Base-by-base conservation (phyloP, 164 flowering plant species). In the Malania oleifera region DNA sequence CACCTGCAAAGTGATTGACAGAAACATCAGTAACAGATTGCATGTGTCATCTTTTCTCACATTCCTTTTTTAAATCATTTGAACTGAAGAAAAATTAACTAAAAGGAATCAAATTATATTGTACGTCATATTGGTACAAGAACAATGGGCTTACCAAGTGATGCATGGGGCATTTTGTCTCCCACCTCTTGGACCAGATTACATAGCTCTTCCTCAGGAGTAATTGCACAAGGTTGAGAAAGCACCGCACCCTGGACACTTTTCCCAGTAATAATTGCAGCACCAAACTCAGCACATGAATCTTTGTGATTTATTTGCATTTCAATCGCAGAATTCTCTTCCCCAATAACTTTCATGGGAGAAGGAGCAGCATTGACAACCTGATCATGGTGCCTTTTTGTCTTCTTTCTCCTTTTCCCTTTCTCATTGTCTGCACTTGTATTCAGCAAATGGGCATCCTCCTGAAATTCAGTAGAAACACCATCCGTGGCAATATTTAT, bases 371-470 rank as follows among this genome's bases (percentile, higher is more conserved):
- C 52, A 48, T 61, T 47, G 19, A 25, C 58, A 22, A 35, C 64
- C 56, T 57, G 52, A 52, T 45, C 47, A 34, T 4, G 34, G 35
- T 17, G 5, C 19, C 15, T 50, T 35, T 67, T 59, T 23, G 58
- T 25, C 52, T 68, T 64, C 40, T 27, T 64, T 67, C 56, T 59
- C 55, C 43, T 67, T 56, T 64, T 68, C 58, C 7, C 72, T 56
- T 72, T 68, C 45, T 28, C 52, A 25, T 9, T 53, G 27, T 51
- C 29, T 17, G 43, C 28, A 57, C 43, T 40, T 13, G 35, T 28
- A 37, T 13, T 29, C 45, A 62, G n/a, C 35, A 34, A 28, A 58
- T 49, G 60, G 12, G 22, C 61, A 55, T 39, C 59, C 18, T 60
- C 64, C 17, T 18, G 12, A 26, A 46, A 39, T 56, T 53, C 69